Percentiles rank a stretch among this genome's conserved stretches.
phyloP scores from a whole-genome alignment of 1,284 basidiomycete genomes.

The Trametes versicolor region DNA sequence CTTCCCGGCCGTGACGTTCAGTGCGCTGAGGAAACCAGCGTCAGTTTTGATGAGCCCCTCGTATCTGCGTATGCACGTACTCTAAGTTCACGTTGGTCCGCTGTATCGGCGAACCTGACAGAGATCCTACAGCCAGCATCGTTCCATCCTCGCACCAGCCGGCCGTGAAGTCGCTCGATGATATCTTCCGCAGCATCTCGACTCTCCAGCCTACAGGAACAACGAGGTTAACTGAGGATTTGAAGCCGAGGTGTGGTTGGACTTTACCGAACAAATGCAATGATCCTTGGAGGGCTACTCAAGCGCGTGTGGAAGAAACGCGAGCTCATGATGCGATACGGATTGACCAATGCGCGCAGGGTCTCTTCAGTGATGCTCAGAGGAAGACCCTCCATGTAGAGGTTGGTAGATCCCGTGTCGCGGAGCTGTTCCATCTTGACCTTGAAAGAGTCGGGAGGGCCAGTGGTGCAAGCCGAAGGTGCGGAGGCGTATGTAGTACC shows the following conservation, averaged over 20 bases:
- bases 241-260: neutral
- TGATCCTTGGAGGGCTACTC: constrained; percentile 77
- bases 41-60: neutral
- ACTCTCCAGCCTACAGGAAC: constrained; percentile 63
- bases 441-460: constrained; percentile 66
- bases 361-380: constrained; percentile 65
- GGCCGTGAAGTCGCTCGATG: constrained; percentile 76
- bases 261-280: constrained; percentile 74
- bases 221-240: neutral
- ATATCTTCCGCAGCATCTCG: constrained; percentile 75
- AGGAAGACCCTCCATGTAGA: constrained; percentile 81
- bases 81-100: constrained; percentile 57
- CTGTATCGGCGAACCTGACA: constrained; percentile 77
- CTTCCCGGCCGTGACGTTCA: constrained; percentile 58
- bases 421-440: constrained; percentile 74
- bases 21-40: constrained; percentile 39
- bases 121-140: constrained; percentile 77
- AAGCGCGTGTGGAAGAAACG: constrained; percentile 79
- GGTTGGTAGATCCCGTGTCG: constrained; percentile 70
- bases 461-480: constrained; percentile 29
- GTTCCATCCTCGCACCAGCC: constrained; percentile 80
- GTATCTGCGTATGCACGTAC: constrained; percentile 43
- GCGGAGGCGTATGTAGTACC: constrained; percentile 62
- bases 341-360: constrained; percentile 65
- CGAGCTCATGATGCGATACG: constrained; percentile 74